Conservation (phyloP, 495 filamentous ascomycete genomes). For the Acidiella bohemica region DNA sequence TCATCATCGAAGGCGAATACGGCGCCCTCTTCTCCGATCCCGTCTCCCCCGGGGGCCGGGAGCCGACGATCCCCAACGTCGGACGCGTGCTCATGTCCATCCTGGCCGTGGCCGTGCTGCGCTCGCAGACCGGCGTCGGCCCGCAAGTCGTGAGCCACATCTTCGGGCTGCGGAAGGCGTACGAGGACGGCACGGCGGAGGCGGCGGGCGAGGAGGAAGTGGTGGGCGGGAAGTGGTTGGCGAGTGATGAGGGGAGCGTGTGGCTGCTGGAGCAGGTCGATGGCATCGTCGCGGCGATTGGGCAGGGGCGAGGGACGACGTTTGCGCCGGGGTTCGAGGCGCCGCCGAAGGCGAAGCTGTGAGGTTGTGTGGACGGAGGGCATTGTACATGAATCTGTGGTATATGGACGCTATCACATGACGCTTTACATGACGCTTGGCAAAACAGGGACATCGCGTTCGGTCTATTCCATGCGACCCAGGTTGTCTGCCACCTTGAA, state of each 20-base stretch:
- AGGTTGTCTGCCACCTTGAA: slow-evolving; percentile 67
- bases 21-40: slow-evolving; percentile 57
- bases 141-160: slow-evolving; percentile 67
- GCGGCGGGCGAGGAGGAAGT: slow-evolving; percentile 42
- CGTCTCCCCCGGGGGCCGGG: slow-evolving; percentile 20
- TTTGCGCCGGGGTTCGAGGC: slow-evolving; percentile 45
- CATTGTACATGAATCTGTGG: background rate
- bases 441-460: too few species aligned
- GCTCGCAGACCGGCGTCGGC: slow-evolving; percentile 63
- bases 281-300: slow-evolving; percentile 49
- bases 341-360: slow-evolving; percentile 33
- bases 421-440: too few species aligned
- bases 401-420: too few species aligned
- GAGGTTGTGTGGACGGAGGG: too few species aligned
- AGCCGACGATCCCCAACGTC: slow-evolving; percentile 29
- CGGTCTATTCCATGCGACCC: slow-evolving; percentile 57
- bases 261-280: slow-evolving; percentile 63
- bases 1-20: slow-evolving; percentile 58
- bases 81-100: slow-evolving; percentile 54
- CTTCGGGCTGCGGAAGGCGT: slow-evolving; percentile 58
- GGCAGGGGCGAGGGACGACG: slow-evolving; percentile 43
- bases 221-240: slow-evolving; percentile 49
- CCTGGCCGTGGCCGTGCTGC: slow-evolving; percentile 53
- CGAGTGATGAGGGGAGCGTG: slow-evolving; percentile 54
- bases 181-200: slow-evolving; percentile 46